Base-by-base conservation (phyloP, 2,329 filamentous ascomycete species). In the Fusarium chuoi region DNA sequence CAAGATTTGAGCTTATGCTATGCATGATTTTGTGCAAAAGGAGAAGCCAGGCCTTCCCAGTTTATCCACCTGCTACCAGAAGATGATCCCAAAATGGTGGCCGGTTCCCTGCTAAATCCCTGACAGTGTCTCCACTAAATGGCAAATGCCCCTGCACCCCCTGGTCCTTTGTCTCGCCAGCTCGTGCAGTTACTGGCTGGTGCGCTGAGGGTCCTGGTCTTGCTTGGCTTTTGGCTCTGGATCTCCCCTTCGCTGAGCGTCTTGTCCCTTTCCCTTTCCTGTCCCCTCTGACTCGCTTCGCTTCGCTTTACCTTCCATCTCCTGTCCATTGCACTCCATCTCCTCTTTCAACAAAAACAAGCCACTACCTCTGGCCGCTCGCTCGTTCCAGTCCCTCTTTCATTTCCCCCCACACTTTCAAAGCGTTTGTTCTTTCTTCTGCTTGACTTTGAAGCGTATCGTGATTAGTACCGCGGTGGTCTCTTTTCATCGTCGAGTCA, bases 301-400 rank as follows among this genome's bases (percentile, higher is more conserved):
- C 77, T 76, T 77, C 77, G 74, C 72, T 22, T 48, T 69, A 48
- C 65, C 55, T 68, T 58, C 63, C 49, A 35, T 69, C 74, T 78
- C 69, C 63, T 66, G 56, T 73, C 58, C 65, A 68, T 58, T 73
- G 70, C 70, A 76, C 74, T 76, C 73, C 80, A 79, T 75, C 76
- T 78, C 78, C 78, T 80, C 82, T 81, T 83, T 81, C 81, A 82
- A 82, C 81, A 83, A 83, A 82, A 82, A 82, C 80, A 81, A 81
- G 77, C 77, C 81, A 77, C 79, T 82, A 79, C 79, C 80, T 81
- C 79, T 67, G 70, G 77, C 71, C 79, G 75, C 79, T 74, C 79
- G 63, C 64, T 83, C 82, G 82, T 83, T 84, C 81, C 81, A 83
- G 82, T 83, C 82, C 76, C 79, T 83, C 82, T 71, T 82, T 82